A percentile compares a stretch with the other conserved stretches of the same genome.
Evolutionary conservation across 2,329 filamentous ascomycete species (phyloP).

Genomic region (Cercospora sesami): DNA sequence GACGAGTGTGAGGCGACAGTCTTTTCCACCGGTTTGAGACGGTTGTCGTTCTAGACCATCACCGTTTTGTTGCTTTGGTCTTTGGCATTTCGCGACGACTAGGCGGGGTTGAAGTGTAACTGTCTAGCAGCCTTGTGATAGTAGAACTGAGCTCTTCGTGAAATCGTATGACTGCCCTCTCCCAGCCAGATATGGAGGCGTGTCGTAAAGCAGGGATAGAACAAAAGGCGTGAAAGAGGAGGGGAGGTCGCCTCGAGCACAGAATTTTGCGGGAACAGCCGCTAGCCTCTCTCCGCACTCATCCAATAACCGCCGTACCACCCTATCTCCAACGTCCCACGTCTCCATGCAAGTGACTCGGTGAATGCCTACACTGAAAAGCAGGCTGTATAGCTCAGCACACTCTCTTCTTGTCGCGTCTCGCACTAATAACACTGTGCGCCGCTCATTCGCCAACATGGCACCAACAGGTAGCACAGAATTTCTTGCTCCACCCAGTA

Average conservation of each 20-base stretch:
- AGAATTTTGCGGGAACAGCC: background rate
- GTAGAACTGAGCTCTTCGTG: too few species aligned
- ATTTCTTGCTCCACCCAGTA: background rate
- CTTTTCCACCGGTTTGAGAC: too few species aligned
- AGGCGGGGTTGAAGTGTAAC: too few species aligned
- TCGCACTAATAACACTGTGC: background rate
- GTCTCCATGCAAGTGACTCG: background rate
- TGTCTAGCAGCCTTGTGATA: too few species aligned
- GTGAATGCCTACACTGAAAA: background rate
- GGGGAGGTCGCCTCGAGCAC: background rate
- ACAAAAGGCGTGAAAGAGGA: background rate
- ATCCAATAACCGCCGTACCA: background rate
- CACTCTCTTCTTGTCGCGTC: background rate
- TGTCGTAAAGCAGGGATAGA: too few species aligned
- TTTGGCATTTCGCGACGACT: too few species aligned
- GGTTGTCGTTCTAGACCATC: too few species aligned
- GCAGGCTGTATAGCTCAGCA: background rate
- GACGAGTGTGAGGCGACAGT: too few species aligned
- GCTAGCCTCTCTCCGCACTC: background rate
- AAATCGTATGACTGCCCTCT: too few species aligned
- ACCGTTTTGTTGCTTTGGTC: too few species aligned
- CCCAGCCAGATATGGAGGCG: too few species aligned
- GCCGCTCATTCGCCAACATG: conserved; percentile 21
- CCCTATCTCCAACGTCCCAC: background rate
- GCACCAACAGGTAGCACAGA: conserved; percentile 22